These are phyloP conservation scores for Coemansia sp. DNA, from an alignment of 192 early-diverging fungal genomes.

Conservation along the genomic window DNA sequence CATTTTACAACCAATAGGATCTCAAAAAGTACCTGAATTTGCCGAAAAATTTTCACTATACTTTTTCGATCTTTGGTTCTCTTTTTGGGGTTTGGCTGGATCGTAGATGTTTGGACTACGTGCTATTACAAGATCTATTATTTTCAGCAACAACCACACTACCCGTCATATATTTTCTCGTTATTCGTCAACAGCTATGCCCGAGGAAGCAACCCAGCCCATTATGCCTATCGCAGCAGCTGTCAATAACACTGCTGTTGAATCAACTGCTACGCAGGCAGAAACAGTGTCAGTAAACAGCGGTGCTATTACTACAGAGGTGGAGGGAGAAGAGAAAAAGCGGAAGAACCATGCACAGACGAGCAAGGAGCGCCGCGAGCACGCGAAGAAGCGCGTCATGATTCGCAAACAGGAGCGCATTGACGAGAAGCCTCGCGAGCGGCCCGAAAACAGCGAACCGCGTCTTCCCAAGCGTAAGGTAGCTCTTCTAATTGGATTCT, in stretches of 20 bases:
- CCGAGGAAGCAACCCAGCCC: constrained; percentile 1
- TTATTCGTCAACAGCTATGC: not conserved
- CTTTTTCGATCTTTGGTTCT: no score
- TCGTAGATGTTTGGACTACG: constrained; percentile 1
- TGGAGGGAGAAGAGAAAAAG: constrained; percentile 1
- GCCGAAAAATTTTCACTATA: no score
- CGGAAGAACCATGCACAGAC: constrained; percentile 35
- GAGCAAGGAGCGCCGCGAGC: constrained; percentile 45
- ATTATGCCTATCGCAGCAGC: not conserved
- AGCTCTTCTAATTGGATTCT: constrained; percentile 87
- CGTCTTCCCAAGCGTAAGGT: constrained; percentile 81
- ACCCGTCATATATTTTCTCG: not conserved
- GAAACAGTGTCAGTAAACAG: not conserved
- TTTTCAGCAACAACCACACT: not conserved
- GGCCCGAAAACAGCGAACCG: constrained; percentile 25
- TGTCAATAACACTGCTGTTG: not conserved
- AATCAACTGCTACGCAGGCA: not conserved
- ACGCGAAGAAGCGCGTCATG: constrained; percentile 26
- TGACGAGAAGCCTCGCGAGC: constrained; percentile 5
- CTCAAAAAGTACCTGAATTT: no score
- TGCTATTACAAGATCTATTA: not conserved
- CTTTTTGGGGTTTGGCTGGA: no score
- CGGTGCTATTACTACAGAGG: not conserved
- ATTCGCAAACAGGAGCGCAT: constrained; percentile 19
- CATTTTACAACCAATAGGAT: no score